Evolutionary conservation across 352 stramenopile genomes (phyloP), one percentile per base, ranked within the genome.

Genomic region (Pythium pyrilobum): DNA sequence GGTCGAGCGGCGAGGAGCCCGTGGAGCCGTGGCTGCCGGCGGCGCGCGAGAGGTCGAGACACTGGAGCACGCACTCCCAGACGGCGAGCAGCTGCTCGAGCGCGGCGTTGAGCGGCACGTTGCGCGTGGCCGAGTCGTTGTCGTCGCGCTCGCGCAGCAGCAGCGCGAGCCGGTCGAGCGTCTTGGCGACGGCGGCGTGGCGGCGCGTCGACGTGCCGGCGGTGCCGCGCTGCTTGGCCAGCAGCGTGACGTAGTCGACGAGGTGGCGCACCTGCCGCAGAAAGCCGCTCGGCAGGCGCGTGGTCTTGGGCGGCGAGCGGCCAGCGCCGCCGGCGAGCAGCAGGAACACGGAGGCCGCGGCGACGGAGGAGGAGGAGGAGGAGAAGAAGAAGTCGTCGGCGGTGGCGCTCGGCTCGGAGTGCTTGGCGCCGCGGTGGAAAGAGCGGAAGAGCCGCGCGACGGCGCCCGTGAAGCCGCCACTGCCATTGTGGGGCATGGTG

Each of bases 51-150:
- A 59, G 50, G 10, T 74, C 64, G 1, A 89, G 46, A 38, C 81
- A 74, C 58, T 77, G 67, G 11, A 84, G 60, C 40, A 75, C 57
- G 58, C 69, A 72, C 4, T 75, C 61, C 79, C 79, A 89, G n/a
- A 87, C 62, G 59, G 73, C 62, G 6, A 87, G 57, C 50, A 87
- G 66, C 24, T 70, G 61, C 32, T 77, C 70, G 12, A 61, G 56
- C 2, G 64, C 69, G 47, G 46, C 66, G 41, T 72, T 66, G 5
- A 83, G 25, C 3, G 72, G 52, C 34, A 83, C 45, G 5, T 56
- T 29, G 29, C 56, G 60, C 13, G 39, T 66, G 20, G 36, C 46
- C 20, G 32, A 9, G 12, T 59, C 57, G 27, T 41, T 52, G n/a
- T 34, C 43, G 38, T 50, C 42, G 21, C 45, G 59, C 21, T 59